phyloP scores from a whole-genome alignment of 73 alveolate species.

The Symbiodinium natans region DNA sequence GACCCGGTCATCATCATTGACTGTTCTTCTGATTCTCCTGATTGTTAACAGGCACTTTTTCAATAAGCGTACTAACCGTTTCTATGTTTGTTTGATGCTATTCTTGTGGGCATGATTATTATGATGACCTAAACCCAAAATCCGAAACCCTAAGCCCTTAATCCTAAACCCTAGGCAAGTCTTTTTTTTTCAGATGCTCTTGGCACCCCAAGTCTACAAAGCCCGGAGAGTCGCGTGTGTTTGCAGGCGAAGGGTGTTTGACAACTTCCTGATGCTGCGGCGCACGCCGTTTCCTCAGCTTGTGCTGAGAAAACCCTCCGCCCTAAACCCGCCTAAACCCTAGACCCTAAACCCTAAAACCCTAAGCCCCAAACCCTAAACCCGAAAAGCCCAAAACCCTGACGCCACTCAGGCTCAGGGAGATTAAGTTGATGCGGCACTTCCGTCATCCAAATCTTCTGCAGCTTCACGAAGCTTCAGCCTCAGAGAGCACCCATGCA shows the following conservation, averaged over 20 bases:
- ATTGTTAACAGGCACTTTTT: no score
- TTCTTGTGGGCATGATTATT: no score
- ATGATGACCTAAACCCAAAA: no score
- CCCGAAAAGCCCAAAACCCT: not conserved
- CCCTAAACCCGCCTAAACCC: no score
- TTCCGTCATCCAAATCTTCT: slow-evolving; percentile 65
- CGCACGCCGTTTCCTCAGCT: slow-evolving; percentile 13
- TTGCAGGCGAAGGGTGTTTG: slow-evolving; percentile 53
- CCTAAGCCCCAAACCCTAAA: no score
- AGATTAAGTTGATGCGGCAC: slow-evolving; percentile 83
- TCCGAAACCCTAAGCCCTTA: no score
- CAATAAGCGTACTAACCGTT: no score
- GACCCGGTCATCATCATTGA: no score
- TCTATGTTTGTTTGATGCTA: no score
- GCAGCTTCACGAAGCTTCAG: slow-evolving; percentile 52
- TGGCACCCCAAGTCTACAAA: not conserved
- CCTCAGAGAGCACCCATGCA: not conserved
- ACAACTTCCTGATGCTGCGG: slow-evolving; percentile 67
- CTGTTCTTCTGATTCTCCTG: no score
- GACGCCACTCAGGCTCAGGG: slow-evolving; percentile 30
- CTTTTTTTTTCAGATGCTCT: not conserved
- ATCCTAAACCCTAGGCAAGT: no score
- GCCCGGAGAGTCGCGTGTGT: not conserved
- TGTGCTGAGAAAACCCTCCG: not conserved
- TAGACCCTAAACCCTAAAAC: no score